phyloP scores from a whole-genome alignment of 768 basidiomycete genomes.

The Psilocybe azurescens region DNA sequence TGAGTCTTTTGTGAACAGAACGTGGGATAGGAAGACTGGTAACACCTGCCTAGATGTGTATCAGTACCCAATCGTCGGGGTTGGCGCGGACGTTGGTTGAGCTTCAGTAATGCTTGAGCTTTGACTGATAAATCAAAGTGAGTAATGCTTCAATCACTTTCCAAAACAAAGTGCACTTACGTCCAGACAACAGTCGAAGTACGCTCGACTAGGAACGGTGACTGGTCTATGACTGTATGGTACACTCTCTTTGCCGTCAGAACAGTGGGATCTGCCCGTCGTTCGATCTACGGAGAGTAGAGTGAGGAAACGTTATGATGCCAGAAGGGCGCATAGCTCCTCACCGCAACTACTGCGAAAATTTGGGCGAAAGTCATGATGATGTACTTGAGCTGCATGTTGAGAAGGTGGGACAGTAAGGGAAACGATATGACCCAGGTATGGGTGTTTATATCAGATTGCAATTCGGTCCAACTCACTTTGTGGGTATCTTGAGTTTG shows the following conservation, averaged over 20 bases:
- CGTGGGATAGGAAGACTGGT: too few species aligned
- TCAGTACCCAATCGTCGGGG: neutral
- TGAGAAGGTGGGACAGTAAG: neutral
- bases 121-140: neutral
- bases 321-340: neutral
- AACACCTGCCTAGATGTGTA: too few species aligned
- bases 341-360: neutral
- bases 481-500: neutral
- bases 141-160: neutral
- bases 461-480: neutral
- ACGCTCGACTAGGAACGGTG: constrained; percentile 1
- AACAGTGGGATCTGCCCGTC: neutral
- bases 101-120: neutral
- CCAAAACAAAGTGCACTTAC: neutral
- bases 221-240: constrained; percentile 7
- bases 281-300: neutral
- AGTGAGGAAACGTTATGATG: neutral
- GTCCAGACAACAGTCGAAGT: constrained; percentile 5
- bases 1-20: too few species aligned
- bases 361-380: neutral
- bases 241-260: neutral
- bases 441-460: constrained; percentile 6
- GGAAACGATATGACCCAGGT: neutral
- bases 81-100: neutral
- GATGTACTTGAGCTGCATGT: constrained; percentile 5